Conservation (phyloP, 2,329 filamentous ascomycete species). For the Elsinoe australis region DNA sequence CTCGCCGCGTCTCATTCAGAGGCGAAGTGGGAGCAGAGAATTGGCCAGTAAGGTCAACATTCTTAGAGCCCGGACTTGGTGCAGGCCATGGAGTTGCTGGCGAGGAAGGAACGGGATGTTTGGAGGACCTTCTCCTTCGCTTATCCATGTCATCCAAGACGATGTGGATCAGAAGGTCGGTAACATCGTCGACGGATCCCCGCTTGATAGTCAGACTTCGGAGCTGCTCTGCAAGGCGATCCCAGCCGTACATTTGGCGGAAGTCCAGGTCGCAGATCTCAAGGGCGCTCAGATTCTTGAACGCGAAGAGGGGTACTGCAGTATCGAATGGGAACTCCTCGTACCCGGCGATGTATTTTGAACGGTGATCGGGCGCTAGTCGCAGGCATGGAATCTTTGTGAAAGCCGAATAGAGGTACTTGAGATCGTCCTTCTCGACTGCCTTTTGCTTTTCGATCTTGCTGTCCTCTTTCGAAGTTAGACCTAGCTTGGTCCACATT, state of each 20-base stretch:
- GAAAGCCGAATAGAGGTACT: conserved; percentile 95
- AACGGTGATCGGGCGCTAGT: conserved; percentile 86
- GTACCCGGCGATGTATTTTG: conserved; percentile 81
- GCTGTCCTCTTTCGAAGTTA: conserved; percentile 65
- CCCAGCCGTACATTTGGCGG: conserved; percentile 95
- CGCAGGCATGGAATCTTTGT: conserved; percentile 93
- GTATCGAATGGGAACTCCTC: conserved; percentile 98
- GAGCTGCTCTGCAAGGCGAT: conserved; percentile 83
- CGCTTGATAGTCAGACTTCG: conserved; percentile 82
- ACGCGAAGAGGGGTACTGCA: conserved; percentile 88
- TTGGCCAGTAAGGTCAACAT: conserved; percentile 58
- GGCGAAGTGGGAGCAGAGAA: conserved; percentile 62
- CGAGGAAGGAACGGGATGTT: conserved; percentile 60
- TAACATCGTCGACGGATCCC: conserved; percentile 79
- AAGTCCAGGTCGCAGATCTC: conserved; percentile 96
- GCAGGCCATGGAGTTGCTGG: conserved; percentile 63
- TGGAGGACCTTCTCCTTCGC: conserved; percentile 77
- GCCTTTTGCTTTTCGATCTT: conserved; percentile 86
- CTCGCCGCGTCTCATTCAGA: conserved; percentile 40
- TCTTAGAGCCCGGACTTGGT: conserved; percentile 55
- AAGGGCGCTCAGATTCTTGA: conserved; percentile 91
- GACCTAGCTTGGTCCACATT: conserved; percentile 80
- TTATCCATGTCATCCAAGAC: conserved; percentile 96
- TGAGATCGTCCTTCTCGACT: conserved; percentile 75
- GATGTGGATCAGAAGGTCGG: conserved; percentile 83